Evolutionary conservation across 2,329 filamentous ascomycete species (phyloP), one percentile per base, ranked within the genome.

Genomic region (Ascocoryne sarcoides): DNA sequence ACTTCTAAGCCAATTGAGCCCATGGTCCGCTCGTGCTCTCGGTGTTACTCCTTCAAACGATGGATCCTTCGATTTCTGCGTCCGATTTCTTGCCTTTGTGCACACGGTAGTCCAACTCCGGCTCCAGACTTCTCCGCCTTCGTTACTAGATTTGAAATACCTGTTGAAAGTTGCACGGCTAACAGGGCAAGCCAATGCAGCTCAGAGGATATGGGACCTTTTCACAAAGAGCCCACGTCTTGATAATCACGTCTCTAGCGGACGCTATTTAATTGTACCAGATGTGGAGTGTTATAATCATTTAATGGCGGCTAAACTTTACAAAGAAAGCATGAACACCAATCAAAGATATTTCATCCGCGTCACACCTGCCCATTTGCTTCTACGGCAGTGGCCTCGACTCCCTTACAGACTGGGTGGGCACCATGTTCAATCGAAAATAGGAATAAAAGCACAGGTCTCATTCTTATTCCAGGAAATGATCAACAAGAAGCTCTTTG

Each of bases 221-320:
- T 19, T 35, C 16, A 19, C 17, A 17, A 35, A n/a, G 32, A 35
- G 17, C 3, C 12, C 8, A 3, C 7, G 12, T 12, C 23, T 12
- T 7, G 23, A 7, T 7, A 26, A 26, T 7, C 23, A 26, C 12
- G 7, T 12, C 7, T 17, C 18, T 40, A 10, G 23, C 16, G 18
- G 37, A 35, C 9, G 28, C 19, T 9, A n/a, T 33, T 32, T 15
- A 41, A 5, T 56, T 2, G 34, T 70, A 7, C 72, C 70, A 2
- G 67, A 73, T 50, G 50, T 65, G 2, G 59, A 62, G 41, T 75
- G 71, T 52, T 79, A 71, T 52, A 79, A 78, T 42, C 58, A 68
- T 44, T 71, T 67, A 41, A 66, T 79, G 60, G 66, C 65, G 14
- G 63, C 68, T 1, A 60, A 63, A 34, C 61, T 69, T 29, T 75